Base-by-base conservation (phyloP, 306 rosid genomes). In the Trifolium subterraneum region DNA sequence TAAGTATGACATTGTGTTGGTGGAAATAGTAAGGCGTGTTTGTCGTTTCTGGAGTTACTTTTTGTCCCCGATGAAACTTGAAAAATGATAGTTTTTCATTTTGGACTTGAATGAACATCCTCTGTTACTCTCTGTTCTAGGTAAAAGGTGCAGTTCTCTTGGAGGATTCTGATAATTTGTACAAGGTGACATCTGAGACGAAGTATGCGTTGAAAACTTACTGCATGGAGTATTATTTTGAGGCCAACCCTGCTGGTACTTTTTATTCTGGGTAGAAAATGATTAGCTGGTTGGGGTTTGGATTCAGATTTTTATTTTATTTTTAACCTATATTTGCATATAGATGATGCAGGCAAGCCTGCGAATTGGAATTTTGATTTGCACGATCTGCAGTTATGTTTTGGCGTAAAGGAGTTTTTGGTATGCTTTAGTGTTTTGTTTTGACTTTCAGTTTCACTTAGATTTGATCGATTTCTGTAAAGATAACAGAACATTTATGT, bases 381-480 rank as follows among this genome's bases (percentile, higher is more conserved):
- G 86, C 93, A 91, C 19, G 95, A 94, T 66, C 61, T 91, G 85
- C 96, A 94, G 81, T 74, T 94, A 61, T 88, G 96, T 79, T 94
- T 94, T n/a, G 97, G 97, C 61, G 90, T 91, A 71, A 88, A 87
- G 74, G 97, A 91, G 50, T 94, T 94, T 83, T 83, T 94, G 96
- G 98, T 94, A 83, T 63, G 92, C 64, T 71, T 76, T 62, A 50
- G 63, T 59, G 72, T 47, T 14, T 16, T 10, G 10, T 74, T 69
- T 69, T 78, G 33, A 50, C 68, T 61, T 73, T 15, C 65, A 19
- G 52, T 18, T 41, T 15, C 68, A 19, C 62, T n/a, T 42, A 51
- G 69, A 55, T 54, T 66, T 68, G 44, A 22, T 62, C 72, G 39
- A 11, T 70, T 61, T 68, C 58, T 6, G 63, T 47, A 23, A 68